Evolutionary conservation across 2,329 filamentous ascomycete species (phyloP).

Genomic region (Canariomyces notabilis): DNA sequence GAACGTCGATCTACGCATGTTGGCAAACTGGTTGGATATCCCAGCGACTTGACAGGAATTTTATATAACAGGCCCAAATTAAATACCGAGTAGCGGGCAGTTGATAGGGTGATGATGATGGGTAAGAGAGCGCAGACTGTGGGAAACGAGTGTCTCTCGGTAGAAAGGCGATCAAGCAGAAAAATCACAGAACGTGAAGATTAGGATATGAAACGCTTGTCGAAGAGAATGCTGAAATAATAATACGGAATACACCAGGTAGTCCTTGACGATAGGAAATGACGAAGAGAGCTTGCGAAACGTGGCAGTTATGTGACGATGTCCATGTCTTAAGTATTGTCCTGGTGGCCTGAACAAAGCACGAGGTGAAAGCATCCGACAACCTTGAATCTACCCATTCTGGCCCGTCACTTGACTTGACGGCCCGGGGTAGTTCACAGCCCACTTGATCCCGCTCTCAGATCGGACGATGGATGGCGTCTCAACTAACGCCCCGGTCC

Average conservation of each 20-base stretch:
- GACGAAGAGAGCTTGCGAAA: constrained; percentile 1
- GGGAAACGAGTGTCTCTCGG: constrained; percentile 4
- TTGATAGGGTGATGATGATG: neutral
- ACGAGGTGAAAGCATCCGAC: constrained; percentile 1
- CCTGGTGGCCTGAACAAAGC: constrained; percentile 4
- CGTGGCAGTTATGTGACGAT: neutral
- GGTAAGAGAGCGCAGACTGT: neutral
- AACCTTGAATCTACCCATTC: constrained; percentile 3
- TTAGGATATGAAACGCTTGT: neutral
- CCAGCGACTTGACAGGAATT: neutral
- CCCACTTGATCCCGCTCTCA: neutral
- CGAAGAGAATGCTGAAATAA: neutral
- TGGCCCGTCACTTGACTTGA: constrained; percentile 10
- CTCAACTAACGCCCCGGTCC: neutral
- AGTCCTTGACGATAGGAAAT: constrained; percentile 4
- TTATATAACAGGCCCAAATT: constrained; percentile 1
- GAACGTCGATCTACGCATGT: constrained; percentile 23
- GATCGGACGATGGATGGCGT: neutral
- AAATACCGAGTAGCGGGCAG: constrained; percentile 8
- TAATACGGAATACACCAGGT: constrained; percentile 14
- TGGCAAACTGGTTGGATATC: constrained; percentile 6
- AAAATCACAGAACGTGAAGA: constrained; percentile 9
- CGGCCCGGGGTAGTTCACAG: neutral
- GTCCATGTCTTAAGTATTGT: neutral
- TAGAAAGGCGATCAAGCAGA: constrained; percentile 5